Evolutionary conservation across 257 asterid species (phyloP).

Genomic region (Thymus mandschuricus): DNA sequence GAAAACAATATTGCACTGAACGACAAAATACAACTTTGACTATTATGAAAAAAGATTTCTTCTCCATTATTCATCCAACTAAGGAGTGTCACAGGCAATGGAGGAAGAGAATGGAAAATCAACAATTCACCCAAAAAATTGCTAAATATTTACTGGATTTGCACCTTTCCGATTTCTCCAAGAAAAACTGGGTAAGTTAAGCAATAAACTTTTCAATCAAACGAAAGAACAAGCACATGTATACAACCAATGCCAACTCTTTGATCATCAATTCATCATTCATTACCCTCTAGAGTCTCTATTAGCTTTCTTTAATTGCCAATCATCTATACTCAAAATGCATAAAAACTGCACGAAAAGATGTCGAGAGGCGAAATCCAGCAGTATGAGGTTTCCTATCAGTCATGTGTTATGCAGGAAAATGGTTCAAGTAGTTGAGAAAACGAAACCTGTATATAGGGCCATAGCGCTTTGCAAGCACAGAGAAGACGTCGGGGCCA

Average conservation of each 20-base stretch:
- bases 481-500: constrained; percentile 88
- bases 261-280: constrained; percentile 3
- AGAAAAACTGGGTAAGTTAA: not conserved
- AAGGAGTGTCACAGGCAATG: not conserved
- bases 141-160: not conserved
- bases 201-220: not conserved
- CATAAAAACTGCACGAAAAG: not conserved
- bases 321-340: not conserved
- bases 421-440: not conserved
- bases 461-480: constrained; percentile 78
- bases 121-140: no score
- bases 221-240: not conserved
- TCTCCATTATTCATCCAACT: not conserved
- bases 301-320: not conserved
- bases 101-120: not conserved
- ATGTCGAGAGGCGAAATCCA: not conserved
- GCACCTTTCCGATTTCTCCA: no score
- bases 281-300: not conserved
- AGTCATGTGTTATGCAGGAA: constrained; percentile 4
- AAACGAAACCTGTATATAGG: constrained; percentile 80
- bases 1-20: not conserved
- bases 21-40: not conserved
- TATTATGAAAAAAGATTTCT: not conserved
- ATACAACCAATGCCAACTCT: constrained; percentile 3
- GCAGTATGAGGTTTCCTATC: not conserved